phyloP scores from a whole-genome alignment of 176 grass and related monocot genomes.

The Triticum aestivum region DNA sequence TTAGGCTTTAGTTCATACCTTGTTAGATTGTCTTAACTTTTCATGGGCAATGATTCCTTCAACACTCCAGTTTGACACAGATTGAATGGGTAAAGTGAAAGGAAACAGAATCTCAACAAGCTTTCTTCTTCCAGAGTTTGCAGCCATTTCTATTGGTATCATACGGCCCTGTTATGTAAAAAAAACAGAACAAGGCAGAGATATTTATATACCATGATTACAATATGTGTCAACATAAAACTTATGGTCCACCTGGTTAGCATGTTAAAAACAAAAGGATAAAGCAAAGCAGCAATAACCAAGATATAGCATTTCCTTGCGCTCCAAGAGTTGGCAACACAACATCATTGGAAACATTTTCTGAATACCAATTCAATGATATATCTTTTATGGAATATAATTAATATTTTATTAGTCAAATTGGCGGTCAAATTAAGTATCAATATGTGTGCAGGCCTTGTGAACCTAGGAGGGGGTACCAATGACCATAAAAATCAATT shows the following conservation, averaged over 20 bases:
- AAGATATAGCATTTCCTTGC: neutral
- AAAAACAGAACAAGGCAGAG: neutral
- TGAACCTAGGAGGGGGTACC: neutral
- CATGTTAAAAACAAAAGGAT: neutral
- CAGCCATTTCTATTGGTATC: conserved; percentile 36
- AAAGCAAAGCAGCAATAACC: neutral
- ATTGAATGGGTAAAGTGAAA: conserved; percentile 38
- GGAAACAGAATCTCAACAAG: conserved; percentile 41
- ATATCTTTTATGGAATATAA: neutral
- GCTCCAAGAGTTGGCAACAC: neutral
- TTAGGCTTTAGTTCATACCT: neutral
- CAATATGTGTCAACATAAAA: neutral
- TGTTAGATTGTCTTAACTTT: conserved; percentile 14
- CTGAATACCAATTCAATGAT: neutral
- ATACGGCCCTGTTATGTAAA: neutral
- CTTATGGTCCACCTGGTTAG: neutral
- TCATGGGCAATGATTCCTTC: conserved; percentile 41
- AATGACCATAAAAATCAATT: neutral
- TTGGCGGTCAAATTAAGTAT: neutral
- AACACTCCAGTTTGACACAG: conserved; percentile 36
- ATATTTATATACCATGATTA: neutral
- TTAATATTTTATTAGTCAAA: neutral
- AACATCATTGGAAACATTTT: neutral
- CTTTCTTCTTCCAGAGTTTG: conserved; percentile 30
- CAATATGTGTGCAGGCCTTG: neutral